Base-by-base conservation (phyloP, 345 rosid species). In the Pugionium cornutum region DNA sequence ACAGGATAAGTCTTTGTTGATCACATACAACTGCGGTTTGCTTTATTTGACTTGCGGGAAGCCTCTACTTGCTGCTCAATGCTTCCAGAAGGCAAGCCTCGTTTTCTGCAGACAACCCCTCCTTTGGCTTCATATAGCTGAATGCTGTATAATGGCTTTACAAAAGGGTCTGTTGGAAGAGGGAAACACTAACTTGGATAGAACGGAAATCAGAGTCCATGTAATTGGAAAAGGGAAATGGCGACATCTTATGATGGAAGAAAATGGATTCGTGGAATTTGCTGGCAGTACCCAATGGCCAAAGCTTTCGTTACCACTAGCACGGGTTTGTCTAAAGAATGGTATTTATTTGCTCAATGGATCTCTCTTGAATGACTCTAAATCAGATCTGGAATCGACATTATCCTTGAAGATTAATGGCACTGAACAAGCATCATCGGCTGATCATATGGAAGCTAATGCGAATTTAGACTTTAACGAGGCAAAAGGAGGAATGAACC, bases 111-210 rank as follows among this genome's bases (percentile, higher is more conserved):
- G 79, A 55, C 80, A 67, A 41, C 95, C 99, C 49, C 79, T 89
- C 10, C 77, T 91, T 77, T 95, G 99, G 99, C 84, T 95, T 36
- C 91, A 96, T 51, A 82, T 95, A 44, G 96, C 97, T 61, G 99
- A 95, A 78, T 91, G 99, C 76, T 89, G 96, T 70, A 66, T 89
- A 28, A 72, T 89, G 96, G 99, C 96, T 70, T 75, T 77, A 47
- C 89, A 83, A 78, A 89, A 81, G 70, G 97, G 96, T 53, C 80
- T 87, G 60, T 41, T 84, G 55, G 80, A 71, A 45, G 81, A 72
- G 51, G 67, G 81, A 31, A 29, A 39, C 51, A 58, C 71, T 64
- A 56, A 76, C 34, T 73, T 68, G 6, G 86, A 88, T 45, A 73
- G 76, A 53, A 80, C 91, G 7, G 90, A 85, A 60, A 68, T 87